Evolutionary conservation across 176 grass and related monocot species (phyloP), one percentile per base, ranked within the genome.

Genomic region (Phoenix dactylifera): DNA sequence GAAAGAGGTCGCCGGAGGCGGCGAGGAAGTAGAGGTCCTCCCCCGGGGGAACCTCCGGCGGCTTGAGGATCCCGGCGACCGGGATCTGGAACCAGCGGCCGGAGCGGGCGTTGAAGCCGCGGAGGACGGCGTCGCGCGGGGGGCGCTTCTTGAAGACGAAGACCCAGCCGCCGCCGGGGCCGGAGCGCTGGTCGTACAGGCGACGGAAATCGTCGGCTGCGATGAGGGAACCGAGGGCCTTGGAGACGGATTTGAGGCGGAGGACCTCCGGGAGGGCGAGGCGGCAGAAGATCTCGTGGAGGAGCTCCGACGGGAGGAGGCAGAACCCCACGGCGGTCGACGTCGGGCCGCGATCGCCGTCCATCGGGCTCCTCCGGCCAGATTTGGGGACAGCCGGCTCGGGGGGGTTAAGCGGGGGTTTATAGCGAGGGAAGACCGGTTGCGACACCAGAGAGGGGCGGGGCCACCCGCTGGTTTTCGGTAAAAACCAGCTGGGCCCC

Each of bases 11-110:
- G 0, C 81, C 93, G 0, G 93, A 97, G 16, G 93, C 87, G 22
- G 87, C 87, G 1, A 97, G 84, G 66, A 97, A 92, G 73, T 85
- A 97, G 20, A 87, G 87, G 71, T 97, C 93, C 55, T 97, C 93
- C 1, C 84, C 84, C 0, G 86, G 93, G 0, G 86, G 84, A 15
- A 97, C 69, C 22, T 84, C 82, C 52, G 81, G 35, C 35, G 35
- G 83, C 35, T 64, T 51, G 54, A 90, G 76, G 67, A 90, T 82
- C 16, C 57, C 52, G 0, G 82, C 67, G 16, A 97, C 73, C 3
- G 93, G 81, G 63, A 97, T 82, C 22, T 85, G 81, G 76, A 88
- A 97, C 93, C 93, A 97, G 1, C 81, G 84, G 7, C 83, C 83
- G 19, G 86, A 82, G 0, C 82, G 83, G 7, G 80, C 87, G 55